A percentile compares a stretch with the other conserved stretches of the same genome.
phyloP scores from a whole-genome alignment of 179 eudicot genomes.

The Corrigiola litoralis region DNA sequence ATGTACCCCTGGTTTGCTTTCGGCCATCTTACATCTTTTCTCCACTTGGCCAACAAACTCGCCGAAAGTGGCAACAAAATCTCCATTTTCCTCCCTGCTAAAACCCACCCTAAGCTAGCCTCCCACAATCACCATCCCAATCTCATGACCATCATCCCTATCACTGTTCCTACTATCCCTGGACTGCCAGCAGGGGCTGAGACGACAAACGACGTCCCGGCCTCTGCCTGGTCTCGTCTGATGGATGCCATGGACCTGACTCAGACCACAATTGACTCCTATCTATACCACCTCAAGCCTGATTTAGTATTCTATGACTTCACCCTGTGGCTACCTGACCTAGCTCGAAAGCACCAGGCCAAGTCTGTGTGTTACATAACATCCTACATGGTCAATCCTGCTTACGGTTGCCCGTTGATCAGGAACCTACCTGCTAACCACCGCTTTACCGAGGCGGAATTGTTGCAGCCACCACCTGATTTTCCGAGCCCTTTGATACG shows the following conservation, averaged over 20 bases:
- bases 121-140: constrained; percentile 35
- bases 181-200: constrained; percentile 42
- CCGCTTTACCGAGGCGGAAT: neutral
- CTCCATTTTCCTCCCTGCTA: constrained; percentile 33
- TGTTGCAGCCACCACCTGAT: constrained; percentile 13
- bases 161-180: constrained; percentile 24
- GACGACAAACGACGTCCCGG: constrained; percentile 36
- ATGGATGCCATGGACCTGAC: constrained; percentile 23
- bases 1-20: too few species aligned
- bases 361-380: constrained; percentile 1
- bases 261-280: neutral
- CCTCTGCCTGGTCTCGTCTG: constrained; percentile 3
- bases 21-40: constrained; percentile 43
- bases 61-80: constrained; percentile 39
- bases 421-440: neutral
- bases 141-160: constrained; percentile 32
- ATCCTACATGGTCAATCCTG: neutral
- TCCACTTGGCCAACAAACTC: constrained; percentile 40
- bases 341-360: constrained; percentile 3
- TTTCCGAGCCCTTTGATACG: neutral
- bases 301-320: constrained; percentile 6
- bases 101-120: constrained; percentile 24
- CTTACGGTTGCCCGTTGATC: neutral
- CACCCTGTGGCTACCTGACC: constrained; percentile 9
- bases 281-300: neutral